Evolutionary conservation across 306 rosid genomes (phyloP), one percentile per base, ranked within the genome.

Genomic region (Lagenaria siceraria): DNA sequence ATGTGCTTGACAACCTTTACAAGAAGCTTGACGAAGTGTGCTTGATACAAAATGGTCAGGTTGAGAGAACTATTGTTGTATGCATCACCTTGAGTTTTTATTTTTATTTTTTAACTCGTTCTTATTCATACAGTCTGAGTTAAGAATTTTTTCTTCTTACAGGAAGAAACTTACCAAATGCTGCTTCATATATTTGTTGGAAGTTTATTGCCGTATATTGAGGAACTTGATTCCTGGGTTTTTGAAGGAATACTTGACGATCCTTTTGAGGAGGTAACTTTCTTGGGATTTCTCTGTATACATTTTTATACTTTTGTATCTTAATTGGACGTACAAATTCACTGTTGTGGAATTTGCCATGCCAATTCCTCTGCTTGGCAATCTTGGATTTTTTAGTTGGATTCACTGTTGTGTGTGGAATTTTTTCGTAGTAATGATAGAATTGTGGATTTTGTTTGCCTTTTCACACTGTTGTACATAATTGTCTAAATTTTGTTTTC

Each of bases 141-240:
- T 83, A 69, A 61, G 51, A 82, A 73, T 22, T 78, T 80, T 6
- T 85, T 19, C 36, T 78, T 54, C 77, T 82, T 75, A 77, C 90
- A 92, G 98, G 98, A 88, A 81, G 97, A 95, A 81, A 89, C 88
- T 84, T 92, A 95, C 79, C 96, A 84, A 72, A 92, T 89, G 96
- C 81, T 88, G 35, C 97, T 95, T 81, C 84, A 86, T 84, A 87
- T 95, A 82, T 92, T 88, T 83, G 81, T 90, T 81, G 98, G 90
- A 78, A 92, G 97, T 87, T 77, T 95, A 75, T 87, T 95, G 87
- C 97, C 98, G 14, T 90, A 90, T 74, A 83, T 95, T 42, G 95
- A 95, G 88, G 91, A 90, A 81, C 96, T 95, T 74, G 98, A 95
- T 90, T 95, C 95, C 48, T 95, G 98, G 97, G 96, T 95, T 87